Conservation (phyloP, 805 yeast species). For the Kluyveromyces lactis region DNA sequence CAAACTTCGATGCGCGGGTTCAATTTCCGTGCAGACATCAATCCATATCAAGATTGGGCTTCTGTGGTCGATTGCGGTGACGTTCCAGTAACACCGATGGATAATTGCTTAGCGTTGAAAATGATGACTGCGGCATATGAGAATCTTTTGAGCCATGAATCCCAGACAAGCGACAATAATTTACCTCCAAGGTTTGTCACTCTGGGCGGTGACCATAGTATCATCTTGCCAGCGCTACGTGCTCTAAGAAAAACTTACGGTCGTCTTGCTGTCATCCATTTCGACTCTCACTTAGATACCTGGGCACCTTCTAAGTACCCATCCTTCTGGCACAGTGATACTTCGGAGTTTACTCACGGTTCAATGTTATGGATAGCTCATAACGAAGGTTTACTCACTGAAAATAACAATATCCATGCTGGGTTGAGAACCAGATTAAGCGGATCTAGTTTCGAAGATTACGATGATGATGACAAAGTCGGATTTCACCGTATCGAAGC, state of each 20-base stretch:
- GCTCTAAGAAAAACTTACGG: constrained; percentile 56
- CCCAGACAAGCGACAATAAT: constrained; percentile 12
- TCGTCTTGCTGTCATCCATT: constrained; percentile 64
- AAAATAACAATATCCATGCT: constrained; percentile 57
- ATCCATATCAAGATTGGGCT: constrained; percentile 51
- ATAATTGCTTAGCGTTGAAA: constrained; percentile 51
- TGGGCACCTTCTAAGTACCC: constrained; percentile 71
- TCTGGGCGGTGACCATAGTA: constrained; percentile 79
- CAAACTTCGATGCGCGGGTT: constrained; percentile 64
- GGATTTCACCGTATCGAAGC: constrained; percentile 64
- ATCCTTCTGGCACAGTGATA: constrained; percentile 49
- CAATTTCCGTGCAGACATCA: constrained; percentile 54
- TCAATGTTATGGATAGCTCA: constrained; percentile 79
- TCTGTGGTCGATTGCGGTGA: constrained; percentile 59
- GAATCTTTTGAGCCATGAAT: constrained; percentile 37
- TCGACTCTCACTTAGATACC: constrained; percentile 81
- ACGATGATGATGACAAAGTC: constrained; percentile 55
- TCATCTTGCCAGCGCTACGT: constrained; percentile 63
- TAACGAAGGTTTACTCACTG: constrained; percentile 54
- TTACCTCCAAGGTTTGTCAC: constrained; percentile 58
- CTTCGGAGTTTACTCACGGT: constrained; percentile 66
- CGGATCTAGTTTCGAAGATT: constrained; percentile 52
- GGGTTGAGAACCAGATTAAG: constrained; percentile 69
- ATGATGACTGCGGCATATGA: constrained; percentile 54
- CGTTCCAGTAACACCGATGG: constrained; percentile 61